Evolutionary conservation across 371 early-diverging fungal genomes (phyloP).

Genomic region (Blastocladiella emersonii): DNA sequence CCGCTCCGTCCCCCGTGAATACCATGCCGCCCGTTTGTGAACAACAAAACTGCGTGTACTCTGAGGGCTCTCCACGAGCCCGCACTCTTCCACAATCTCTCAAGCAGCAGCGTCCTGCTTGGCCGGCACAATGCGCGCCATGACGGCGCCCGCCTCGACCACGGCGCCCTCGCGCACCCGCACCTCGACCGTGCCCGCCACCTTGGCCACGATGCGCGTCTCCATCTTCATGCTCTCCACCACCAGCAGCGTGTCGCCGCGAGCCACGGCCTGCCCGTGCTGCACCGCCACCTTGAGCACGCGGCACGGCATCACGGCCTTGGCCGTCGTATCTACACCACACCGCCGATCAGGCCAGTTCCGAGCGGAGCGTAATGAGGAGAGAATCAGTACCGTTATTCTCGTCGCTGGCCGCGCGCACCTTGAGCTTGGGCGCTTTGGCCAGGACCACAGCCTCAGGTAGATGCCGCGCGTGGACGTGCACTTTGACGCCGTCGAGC

Average conservation of each 20-base stretch:
- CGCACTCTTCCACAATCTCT: too few relatives aligned
- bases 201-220: conserved; percentile 42
- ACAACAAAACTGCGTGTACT: too few relatives aligned
- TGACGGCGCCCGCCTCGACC: conserved; percentile 47
- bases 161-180: conserved; percentile 47
- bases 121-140: conserved; percentile 35
- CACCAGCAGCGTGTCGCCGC: conserved; percentile 45
- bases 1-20: too few relatives aligned
- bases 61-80: too few relatives aligned
- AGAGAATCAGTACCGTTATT: too few relatives aligned
- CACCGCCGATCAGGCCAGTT: too few relatives aligned
- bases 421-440: too few relatives aligned
- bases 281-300: conserved; percentile 41
- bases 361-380: too few relatives aligned
- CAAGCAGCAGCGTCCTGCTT: too few relatives aligned
- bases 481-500: not conserved
- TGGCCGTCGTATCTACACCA: conserved; percentile 55
- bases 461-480: conserved; percentile 1
- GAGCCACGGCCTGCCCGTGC: conserved; percentile 23
- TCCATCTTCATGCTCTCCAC: conserved; percentile 70
- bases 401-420: too few relatives aligned
- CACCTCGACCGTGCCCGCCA: conserved; percentile 43
- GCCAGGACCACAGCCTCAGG: too few relatives aligned
- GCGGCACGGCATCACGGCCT: conserved; percentile 59
- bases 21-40: too few relatives aligned